Evolutionary conservation across 495 filamentous ascomycete genomes (phyloP).

Genomic region (Darksidea phi): DNA sequence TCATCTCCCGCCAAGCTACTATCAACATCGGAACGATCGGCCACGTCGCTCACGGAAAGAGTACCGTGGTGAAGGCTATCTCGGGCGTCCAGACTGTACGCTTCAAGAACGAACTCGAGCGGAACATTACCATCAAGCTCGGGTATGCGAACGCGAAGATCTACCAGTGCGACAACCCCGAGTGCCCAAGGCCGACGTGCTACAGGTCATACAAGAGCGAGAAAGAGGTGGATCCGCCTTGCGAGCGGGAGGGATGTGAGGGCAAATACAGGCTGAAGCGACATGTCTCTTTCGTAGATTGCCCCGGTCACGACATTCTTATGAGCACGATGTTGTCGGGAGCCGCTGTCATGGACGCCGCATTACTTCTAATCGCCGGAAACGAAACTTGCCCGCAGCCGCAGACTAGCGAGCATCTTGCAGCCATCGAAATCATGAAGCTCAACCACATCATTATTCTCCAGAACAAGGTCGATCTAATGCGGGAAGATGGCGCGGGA

Average conservation of each 20-base stretch:
- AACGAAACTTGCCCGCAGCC: slow-evolving; percentile 98
- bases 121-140: slow-evolving; percentile 99
- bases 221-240: slow-evolving; percentile 93
- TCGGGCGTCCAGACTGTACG: slow-evolving; percentile 97
- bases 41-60: slow-evolving; percentile 98
- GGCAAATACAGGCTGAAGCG: slow-evolving; percentile 76
- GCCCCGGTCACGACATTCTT: slow-evolving; percentile 99
- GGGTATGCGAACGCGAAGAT: slow-evolving; percentile 99
- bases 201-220: slow-evolving; percentile 97
- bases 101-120: slow-evolving; percentile 98
- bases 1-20: slow-evolving; percentile 94
- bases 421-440: slow-evolving; percentile 99
- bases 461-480: slow-evolving; percentile 98
- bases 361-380: slow-evolving; percentile 91
- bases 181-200: slow-evolving; percentile 90
- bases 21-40: slow-evolving; percentile 99
- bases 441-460: slow-evolving; percentile 97
- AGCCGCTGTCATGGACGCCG: slow-evolving; percentile 98
- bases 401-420: slow-evolving; percentile 98
- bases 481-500: slow-evolving; percentile 87
- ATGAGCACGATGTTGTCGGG: slow-evolving; percentile 99
- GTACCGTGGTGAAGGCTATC: slow-evolving; percentile 97
- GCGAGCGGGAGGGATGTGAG: slow-evolving; percentile 85
- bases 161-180: slow-evolving; percentile 93
- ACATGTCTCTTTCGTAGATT: slow-evolving; percentile 80